Evolutionary conservation across 1,284 basidiomycete genomes (phyloP).

Genomic region (Apiotrichum laibachii): DNA sequence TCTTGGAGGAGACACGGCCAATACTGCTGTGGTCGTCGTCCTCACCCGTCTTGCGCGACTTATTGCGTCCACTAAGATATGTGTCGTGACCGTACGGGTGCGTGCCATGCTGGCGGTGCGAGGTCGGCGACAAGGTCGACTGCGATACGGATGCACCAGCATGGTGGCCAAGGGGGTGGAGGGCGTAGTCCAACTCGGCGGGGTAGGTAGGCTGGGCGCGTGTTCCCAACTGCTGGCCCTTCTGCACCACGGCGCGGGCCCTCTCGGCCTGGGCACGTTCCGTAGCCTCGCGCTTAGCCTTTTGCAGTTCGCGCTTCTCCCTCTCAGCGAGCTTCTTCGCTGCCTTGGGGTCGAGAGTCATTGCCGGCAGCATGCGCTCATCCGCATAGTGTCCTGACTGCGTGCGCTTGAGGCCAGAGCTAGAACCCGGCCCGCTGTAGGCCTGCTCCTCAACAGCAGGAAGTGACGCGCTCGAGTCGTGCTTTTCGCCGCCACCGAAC

Average conservation of each 20-base stretch:
- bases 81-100: conserved; percentile 2
- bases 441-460: conserved; percentile 63
- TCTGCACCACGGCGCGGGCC: conserved; percentile 91
- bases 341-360: conserved; percentile 66
- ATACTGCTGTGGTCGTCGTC: conserved; percentile 88
- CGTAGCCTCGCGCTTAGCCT: conserved; percentile 74
- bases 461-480: conserved; percentile 48
- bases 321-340: conserved; percentile 86
- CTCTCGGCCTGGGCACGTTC: conserved; percentile 69
- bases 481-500: conserved; percentile 73
- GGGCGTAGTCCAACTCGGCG: conserved; percentile 25
- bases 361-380: conserved; percentile 57
- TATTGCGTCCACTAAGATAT: conserved; percentile 55
- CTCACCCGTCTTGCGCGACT: conserved; percentile 74
- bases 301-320: conserved; percentile 78
- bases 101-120: neutral
- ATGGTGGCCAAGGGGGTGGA: neutral
- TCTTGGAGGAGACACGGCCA: conserved; percentile 65
- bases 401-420: conserved; percentile 65
- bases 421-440: conserved; percentile 29
- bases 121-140: neutral
- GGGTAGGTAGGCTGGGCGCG: conserved; percentile 50
- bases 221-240: conserved; percentile 70
- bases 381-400: conserved; percentile 68
- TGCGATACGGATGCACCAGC: neutral